phyloP scores from a whole-genome alignment of 768 basidiomycete genomes.

The Calocybe indica region DNA sequence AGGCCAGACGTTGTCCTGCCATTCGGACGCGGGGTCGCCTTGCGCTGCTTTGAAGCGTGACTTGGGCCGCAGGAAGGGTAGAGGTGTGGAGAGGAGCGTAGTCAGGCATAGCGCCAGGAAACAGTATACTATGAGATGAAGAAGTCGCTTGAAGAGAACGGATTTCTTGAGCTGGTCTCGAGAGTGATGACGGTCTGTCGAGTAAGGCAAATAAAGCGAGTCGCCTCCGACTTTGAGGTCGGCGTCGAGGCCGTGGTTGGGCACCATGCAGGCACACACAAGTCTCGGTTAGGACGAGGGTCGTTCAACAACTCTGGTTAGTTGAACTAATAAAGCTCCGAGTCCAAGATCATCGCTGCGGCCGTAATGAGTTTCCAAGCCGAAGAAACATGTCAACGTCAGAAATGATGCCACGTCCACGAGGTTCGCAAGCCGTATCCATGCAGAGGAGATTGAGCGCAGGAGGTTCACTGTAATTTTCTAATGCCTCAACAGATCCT shows the following conservation, averaged over 20 bases:
- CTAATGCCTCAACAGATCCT: too few species aligned
- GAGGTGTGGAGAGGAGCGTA: conserved; percentile 26
- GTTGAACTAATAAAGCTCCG: neutral
- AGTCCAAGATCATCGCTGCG: too few species aligned
- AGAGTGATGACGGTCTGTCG: neutral
- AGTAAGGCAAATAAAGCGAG: conserved; percentile 5
- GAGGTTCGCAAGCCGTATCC: too few species aligned
- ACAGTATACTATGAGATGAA: conserved; percentile 19
- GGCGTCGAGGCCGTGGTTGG: conserved; percentile 5
- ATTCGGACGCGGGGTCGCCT: conserved; percentile 30
- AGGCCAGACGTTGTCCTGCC: conserved; percentile 55
- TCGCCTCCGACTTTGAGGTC: neutral
- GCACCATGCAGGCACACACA: conserved; percentile 2
- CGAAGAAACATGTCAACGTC: too few species aligned
- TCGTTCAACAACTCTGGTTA: too few species aligned
- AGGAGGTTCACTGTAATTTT: too few species aligned
- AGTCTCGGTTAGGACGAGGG: too few species aligned
- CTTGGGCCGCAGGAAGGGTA: conserved; percentile 19
- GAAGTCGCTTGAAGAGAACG: conserved; percentile 7
- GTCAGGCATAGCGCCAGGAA: conserved; percentile 27
- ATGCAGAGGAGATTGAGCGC: too few species aligned
- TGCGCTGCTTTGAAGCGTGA: conserved; percentile 5
- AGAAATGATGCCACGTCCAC: too few species aligned
- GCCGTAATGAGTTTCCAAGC: too few species aligned
- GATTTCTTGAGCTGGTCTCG: conserved; percentile 1